Evolutionary conservation across 2,329 filamentous ascomycete genomes (phyloP).

Genomic region (Arthroderma sp.): DNA sequence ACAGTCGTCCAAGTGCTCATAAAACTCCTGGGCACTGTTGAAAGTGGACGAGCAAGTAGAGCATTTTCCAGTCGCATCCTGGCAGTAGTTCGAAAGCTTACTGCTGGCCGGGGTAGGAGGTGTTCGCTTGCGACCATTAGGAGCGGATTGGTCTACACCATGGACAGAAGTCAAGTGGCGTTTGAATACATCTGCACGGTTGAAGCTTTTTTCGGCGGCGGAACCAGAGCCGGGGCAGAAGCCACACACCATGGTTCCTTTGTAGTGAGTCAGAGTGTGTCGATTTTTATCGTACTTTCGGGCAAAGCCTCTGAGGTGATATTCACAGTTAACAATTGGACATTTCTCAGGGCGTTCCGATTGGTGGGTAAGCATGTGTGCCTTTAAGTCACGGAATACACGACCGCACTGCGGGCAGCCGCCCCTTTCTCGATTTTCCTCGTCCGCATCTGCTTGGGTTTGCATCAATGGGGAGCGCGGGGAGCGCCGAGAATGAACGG

Average conservation of each 20-base stretch:
- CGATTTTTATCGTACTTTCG: constrained; percentile 95
- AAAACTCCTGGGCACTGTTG: constrained; percentile 83
- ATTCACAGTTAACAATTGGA: constrained; percentile 82
- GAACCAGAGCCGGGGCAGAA: constrained; percentile 87
- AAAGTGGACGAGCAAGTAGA: constrained; percentile 83
- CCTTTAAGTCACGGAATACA: constrained; percentile 80
- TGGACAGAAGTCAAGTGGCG: constrained; percentile 82
- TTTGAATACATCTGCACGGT: constrained; percentile 92
- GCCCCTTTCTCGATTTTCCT: constrained; percentile 50
- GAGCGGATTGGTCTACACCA: constrained; percentile 81
- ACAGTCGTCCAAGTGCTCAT: constrained; percentile 77
- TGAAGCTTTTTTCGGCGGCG: constrained; percentile 85
- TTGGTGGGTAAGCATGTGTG: constrained; percentile 89
- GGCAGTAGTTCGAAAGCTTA: constrained; percentile 57
- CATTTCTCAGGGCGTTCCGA: constrained; percentile 87
- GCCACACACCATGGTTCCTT: constrained; percentile 91
- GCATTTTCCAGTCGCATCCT: constrained; percentile 73
- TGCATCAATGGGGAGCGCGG: constrained; percentile 37
- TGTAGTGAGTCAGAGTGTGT: constrained; percentile 89
- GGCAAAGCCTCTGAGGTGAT: constrained; percentile 83
- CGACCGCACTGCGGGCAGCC: constrained; percentile 75
- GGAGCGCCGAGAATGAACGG: constrained; percentile 53
- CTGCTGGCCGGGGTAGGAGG: constrained; percentile 37
- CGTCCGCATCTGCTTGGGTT: constrained; percentile 46
- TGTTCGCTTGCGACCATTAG: constrained; percentile 74